Evolutionary conservation across 2,329 filamentous ascomycete genomes (phyloP), one percentile per base, ranked within the genome.

Genomic region (Curvularia spicifera): DNA sequence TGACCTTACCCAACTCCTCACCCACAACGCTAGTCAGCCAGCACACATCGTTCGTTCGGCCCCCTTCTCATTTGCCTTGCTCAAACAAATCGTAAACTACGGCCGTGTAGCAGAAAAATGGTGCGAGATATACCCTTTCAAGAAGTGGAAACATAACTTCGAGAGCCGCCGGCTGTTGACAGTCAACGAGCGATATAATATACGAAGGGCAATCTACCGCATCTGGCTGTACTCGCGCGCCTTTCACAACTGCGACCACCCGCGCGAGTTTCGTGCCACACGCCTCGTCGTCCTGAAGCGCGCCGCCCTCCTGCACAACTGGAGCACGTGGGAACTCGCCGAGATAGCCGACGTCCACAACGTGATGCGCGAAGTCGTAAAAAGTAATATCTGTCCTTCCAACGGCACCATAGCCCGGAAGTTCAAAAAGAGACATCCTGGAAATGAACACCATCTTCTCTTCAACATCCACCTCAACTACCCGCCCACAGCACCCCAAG

Each of bases 131-230:
- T 88, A 87, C 66, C 84, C 85, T 0, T 79, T 84, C 69, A 86
- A 86, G 73, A 87, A 86, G 70, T 88, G 86, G 86, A 86, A 85
- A 65, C 68, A 77, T 55, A 81, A 86, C 64, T 87, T 79, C 61
- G 81, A 83, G 55, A 77, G 82, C 55, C 82, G 86, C 9, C 83
- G 86, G 9, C 78, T 84, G 2, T 74, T 88, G 47, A 81, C 78
- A 0, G 59, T 63, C 35, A 59, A 76, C 2, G 86, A 88, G 68
- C 79, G 81, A 3, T 82, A 80, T 49, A 76, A 77, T 5, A 67
- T 87, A 10, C 81, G 85, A 10, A 80, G 85, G 40, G 85, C 86
- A 9, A 74, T 87, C 9, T 88, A 88, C 68, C 81, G 86, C 8
- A 74, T 85, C 10, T 88, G 86, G 86, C 80, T 87, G 7, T 88